These are phyloP conservation scores for Lindgomyces ingoldianus DNA, from an alignment of 495 filamentous ascomycete genomes.

Conservation along the genomic window DNA sequence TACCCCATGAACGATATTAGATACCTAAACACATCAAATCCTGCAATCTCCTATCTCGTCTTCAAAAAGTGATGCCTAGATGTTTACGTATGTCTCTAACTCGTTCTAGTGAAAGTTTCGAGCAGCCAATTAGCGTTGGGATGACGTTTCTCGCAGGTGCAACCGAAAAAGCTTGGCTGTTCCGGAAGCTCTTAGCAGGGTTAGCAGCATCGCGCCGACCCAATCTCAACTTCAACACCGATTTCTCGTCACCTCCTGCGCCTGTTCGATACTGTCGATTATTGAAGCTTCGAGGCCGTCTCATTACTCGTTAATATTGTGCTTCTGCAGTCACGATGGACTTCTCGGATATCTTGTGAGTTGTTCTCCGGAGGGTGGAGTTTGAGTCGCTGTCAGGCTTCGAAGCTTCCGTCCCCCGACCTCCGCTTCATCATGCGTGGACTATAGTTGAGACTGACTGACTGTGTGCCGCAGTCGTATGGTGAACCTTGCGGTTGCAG, in stretches of 20 bases:
- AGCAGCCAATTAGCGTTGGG: background rate
- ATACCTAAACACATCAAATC: too few relatives aligned
- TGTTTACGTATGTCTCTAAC: background rate
- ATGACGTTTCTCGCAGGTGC: background rate
- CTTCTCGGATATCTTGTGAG: constrained; percentile 51
- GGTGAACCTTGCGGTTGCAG: constrained; percentile 86
- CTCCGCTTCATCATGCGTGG: background rate
- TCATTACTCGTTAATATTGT: background rate
- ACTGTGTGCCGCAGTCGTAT: constrained; percentile 71
- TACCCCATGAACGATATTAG: background rate
- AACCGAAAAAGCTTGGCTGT: background rate
- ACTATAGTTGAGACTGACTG: constrained; percentile 28
- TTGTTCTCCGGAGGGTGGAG: constrained; percentile 7
- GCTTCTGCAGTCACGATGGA: constrained; percentile 37
- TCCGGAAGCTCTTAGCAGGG: background rate
- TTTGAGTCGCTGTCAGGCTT: constrained; percentile 14
- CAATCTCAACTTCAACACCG: background rate
- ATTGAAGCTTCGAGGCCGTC: background rate
- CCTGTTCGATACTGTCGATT: background rate
- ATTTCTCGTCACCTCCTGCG: background rate
- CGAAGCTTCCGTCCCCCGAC: background rate
- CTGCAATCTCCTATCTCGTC: too few relatives aligned
- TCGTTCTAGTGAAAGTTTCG: background rate
- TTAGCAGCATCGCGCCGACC: background rate
- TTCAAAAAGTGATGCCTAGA: background rate